Base-by-base conservation (phyloP, 23 red algal species). In the Gracilaria caudata region DNA sequence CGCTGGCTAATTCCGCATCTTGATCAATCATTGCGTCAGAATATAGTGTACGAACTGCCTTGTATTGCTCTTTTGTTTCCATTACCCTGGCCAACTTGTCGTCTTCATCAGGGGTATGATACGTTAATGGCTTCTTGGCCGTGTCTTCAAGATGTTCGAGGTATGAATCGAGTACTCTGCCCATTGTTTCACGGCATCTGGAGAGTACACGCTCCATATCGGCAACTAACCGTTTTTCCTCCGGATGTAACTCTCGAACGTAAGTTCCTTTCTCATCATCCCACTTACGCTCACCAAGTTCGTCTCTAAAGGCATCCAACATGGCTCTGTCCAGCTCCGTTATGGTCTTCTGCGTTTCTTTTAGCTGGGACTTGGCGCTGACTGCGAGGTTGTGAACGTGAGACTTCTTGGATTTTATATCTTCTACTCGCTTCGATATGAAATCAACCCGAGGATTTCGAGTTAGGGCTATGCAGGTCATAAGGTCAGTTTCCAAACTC, bases 11-110 rank as follows among this genome's bases (percentile, higher is more conserved):
- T 66, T 84, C 85, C 0, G 77, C 77, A 36, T 95, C 93, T 39
- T 70, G 61, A 47, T 95, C 86, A 55, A 95, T 95, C 93, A 95
- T 95, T 30, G 93, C 93, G 49, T 95, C 93, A 53, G 93, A 95
- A 44, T 95, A 89, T 0, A 74, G 21, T 25, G 84, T 89, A 36
- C 93, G 86, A 4, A 90, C 80, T 5, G 37, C 17, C 70, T 95
- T 95, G 60, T 95, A 95, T 51, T 85, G 59, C 41, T 95, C 93
- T 73, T 95, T 95, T 28, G 81, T 90, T 47, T 81, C 64, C 80
- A 88, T 84, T 17, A 95, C 84, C 20, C 40, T 84, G 13, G 68
- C 76, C 40, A 95, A 60, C 36, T 78, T 74, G 23, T 55, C 51
- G n/a, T 81, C 86, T 68, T 95, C 93, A 21, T 95, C 93, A 17